Percentiles rank a stretch among this genome's conserved stretches.
Conservation (phyloP, 345 rosid genomes). For the Citrus sp. region DNA sequence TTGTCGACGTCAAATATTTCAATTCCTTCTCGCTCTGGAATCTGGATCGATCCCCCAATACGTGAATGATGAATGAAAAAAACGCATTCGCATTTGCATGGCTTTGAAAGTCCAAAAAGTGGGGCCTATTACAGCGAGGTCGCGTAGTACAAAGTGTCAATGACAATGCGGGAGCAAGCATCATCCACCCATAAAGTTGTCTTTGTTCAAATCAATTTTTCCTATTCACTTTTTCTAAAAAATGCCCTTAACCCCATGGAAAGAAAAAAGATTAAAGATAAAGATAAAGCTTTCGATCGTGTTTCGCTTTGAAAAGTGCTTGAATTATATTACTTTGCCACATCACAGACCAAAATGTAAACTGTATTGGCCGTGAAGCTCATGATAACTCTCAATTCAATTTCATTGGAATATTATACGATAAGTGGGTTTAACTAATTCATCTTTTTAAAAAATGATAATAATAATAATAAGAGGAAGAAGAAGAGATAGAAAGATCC, state of each 20-base stretch:
- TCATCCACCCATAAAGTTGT: conserved; percentile 9
- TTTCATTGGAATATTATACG: too few species aligned
- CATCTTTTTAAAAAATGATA: too few species aligned
- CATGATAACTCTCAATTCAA: too few species aligned
- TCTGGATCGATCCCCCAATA: too few species aligned
- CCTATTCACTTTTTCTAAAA: too few species aligned
- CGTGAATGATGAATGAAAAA: too few species aligned
- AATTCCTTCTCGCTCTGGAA: too few species aligned
- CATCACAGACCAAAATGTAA: neutral
- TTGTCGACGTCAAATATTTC: conserved; percentile 45
- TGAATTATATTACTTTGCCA: neutral
- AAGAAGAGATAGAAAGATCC: too few species aligned
- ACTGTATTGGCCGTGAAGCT: neutral
- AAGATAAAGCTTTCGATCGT: neutral
- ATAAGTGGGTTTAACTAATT: too few species aligned
- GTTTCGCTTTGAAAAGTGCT: conserved; percentile 19
- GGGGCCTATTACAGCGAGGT: conserved; percentile 35
- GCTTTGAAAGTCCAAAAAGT: conserved; percentile 11
- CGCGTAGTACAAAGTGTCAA: conserved; percentile 28
- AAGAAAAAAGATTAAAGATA: conserved; percentile 1
- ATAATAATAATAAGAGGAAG: too few species aligned
- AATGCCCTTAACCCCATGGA: neutral
- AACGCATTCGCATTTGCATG: neutral
- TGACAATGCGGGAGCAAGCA: conserved; percentile 13
- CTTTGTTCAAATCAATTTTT: neutral